Evolutionary conservation across 2,329 filamentous ascomycete species (phyloP).

Genomic region (Bipolaris victoriae): DNA sequence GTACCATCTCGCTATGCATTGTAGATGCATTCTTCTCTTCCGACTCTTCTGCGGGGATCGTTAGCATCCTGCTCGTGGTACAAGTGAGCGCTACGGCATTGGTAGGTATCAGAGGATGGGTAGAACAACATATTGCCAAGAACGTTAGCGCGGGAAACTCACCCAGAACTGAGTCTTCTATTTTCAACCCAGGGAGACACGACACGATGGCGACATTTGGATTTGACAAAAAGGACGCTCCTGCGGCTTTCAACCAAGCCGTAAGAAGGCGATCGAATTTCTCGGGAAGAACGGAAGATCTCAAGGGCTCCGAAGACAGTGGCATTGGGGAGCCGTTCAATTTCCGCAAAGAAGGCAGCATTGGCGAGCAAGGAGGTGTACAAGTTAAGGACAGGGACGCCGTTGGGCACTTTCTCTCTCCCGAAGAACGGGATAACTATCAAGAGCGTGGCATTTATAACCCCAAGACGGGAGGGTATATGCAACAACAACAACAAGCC

Average conservation of each 20-base stretch:
- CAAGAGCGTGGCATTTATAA: constrained; percentile 18
- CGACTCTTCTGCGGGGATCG: constrained; percentile 17
- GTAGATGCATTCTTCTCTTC: constrained; percentile 36
- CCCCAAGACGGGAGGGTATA: constrained; percentile 6
- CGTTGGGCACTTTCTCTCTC: background rate
- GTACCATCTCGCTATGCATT: constrained; percentile 35
- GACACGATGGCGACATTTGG: constrained; percentile 30
- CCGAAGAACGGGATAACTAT: constrained; percentile 14
- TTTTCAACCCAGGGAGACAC: constrained; percentile 4
- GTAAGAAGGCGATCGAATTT: constrained; percentile 5
- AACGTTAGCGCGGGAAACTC: constrained; percentile 8
- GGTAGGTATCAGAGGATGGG: constrained; percentile 29
- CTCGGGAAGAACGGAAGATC: constrained; percentile 22
- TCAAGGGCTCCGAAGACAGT: constrained; percentile 28
- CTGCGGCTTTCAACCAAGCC: constrained; percentile 10
- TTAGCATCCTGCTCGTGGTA: constrained; percentile 26
- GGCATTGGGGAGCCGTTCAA: constrained; percentile 32
- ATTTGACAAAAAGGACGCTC: constrained; percentile 19
- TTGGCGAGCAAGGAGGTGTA: background rate
- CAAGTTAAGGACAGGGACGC: background rate
- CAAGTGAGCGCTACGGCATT: constrained; percentile 31
- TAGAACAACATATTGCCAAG: constrained; percentile 38
- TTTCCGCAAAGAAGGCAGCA: constrained; percentile 29
- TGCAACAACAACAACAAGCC: background rate
- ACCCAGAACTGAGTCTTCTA: background rate